Base-by-base conservation (phyloP, 495 filamentous ascomycete genomes). In the Collariella sp. region DNA sequence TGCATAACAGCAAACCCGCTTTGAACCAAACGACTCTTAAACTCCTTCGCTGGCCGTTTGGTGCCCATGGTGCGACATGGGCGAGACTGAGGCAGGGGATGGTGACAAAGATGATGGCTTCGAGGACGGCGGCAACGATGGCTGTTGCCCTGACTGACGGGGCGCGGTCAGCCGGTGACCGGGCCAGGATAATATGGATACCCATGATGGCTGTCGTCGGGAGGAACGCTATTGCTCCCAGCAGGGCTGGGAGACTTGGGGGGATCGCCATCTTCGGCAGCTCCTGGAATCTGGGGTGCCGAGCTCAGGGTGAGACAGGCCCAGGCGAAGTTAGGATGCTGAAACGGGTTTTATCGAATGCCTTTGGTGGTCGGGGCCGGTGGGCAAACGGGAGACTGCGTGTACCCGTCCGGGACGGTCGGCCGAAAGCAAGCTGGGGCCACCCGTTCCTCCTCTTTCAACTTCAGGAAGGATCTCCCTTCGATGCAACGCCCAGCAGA, bases 101-200 rank as follows among this genome's bases (percentile, higher is more conserved):
- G 12, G 67, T 23, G 18, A 66, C 39, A 16, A 75, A 58, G 0
- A 72, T 62, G 35, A 67, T 34, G 16, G 56, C 55, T 50, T 77
- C 70, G 15, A 70, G 55, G 20, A 66, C 54, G 3, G 62, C 64
- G 22, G 72, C 67, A 24, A 75, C 44, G 24, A 67, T 62, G 19
- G 70, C 70, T 3, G 69, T 65, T 33, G 52, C 56, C 50, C 62
- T 58, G 19, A 69, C 66, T 4, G 71, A 46, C 0, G 69, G 61
- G n/a, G 62, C 36, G 7, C 61, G 55, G 34, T 58, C 48, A 50
- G 63, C 62, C 46, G 66, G 40, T 45, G 66, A 72, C 16, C 57
- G 64, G 7, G 73, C 70, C 23, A 77, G 60, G 31, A 74, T 62
- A 22, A 68, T 63, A 40, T 75, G 69, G 7, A 74, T 60, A 31